These are phyloP conservation scores for Gnomoniopsis sp. DNA, from an alignment of 2,329 filamentous ascomycete genomes.

Conservation along the genomic window DNA sequence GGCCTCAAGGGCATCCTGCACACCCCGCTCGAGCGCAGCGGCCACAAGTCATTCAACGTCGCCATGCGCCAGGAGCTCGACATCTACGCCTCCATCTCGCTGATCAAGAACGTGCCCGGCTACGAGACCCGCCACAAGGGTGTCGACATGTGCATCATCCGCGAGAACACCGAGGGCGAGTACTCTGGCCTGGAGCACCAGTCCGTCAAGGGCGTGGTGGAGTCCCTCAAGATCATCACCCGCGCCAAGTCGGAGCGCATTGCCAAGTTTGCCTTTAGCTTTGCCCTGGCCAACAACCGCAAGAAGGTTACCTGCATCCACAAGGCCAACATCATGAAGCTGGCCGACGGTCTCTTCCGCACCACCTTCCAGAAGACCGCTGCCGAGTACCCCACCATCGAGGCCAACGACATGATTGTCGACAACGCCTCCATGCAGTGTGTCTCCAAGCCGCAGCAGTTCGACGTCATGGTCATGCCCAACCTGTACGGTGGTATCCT, in stretches of 20 bases:
- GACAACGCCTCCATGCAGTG: conserved; percentile 99
- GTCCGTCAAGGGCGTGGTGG: conserved; percentile 91
- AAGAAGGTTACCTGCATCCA: conserved; percentile 99
- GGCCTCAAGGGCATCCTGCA: conserved; percentile 98
- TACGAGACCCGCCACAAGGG: conserved; percentile 96
- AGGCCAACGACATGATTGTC: conserved; percentile 99
- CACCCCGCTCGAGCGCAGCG: conserved; percentile 93
- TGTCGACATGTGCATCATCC: conserved; percentile 98
- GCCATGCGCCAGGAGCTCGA: conserved; percentile 98
- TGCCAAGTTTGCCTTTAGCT: conserved; percentile 97
- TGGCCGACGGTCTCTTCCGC: conserved; percentile 97
- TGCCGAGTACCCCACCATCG: conserved; percentile 91
- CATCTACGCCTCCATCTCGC: conserved; percentile 96
- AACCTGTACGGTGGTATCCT: conserved; percentile 98
- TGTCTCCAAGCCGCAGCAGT: conserved; percentile 93
- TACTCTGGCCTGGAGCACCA: conserved; percentile 99
- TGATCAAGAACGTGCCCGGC: conserved; percentile 99
- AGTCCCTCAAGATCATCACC: conserved; percentile 99
- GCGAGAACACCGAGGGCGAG: conserved; percentile 99
- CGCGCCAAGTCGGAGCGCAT: conserved; percentile 99
- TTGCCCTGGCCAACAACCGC: conserved; percentile 96
- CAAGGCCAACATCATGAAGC: conserved; percentile 99
- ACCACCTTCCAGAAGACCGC: conserved; percentile 92
- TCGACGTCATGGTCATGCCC: conserved; percentile 99
- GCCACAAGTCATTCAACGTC: conserved; percentile 99